Percentiles rank a stretch among this genome's conserved stretches.
Conservation (phyloP, 176 grass and related monocot species). For the Juncus inflexus region DNA sequence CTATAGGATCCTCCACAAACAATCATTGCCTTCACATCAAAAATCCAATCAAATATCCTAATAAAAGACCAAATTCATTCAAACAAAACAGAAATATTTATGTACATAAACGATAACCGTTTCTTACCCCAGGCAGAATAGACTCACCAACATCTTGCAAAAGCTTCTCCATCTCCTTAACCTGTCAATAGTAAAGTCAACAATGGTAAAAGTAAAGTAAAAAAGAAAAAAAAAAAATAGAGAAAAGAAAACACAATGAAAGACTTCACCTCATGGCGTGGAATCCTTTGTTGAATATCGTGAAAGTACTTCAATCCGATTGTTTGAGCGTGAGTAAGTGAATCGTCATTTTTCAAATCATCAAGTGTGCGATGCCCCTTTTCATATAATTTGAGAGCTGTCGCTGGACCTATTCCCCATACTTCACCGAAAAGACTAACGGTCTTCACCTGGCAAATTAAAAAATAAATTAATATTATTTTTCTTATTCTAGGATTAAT, state of each 20-base stretch:
- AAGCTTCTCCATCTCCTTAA: slow-evolving; percentile 81
- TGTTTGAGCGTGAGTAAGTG: slow-evolving; percentile 68
- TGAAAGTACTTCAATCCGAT: slow-evolving; percentile 78
- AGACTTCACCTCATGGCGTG: slow-evolving; percentile 50
- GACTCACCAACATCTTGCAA: slow-evolving; percentile 62
- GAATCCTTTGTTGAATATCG: slow-evolving; percentile 92
- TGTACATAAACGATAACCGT: neutral
- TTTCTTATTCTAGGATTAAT: no score
- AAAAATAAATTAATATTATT: no score
- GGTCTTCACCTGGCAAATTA: slow-evolving; percentile 58
- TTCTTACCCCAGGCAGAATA: slow-evolving; percentile 74
- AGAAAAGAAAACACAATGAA: neutral
- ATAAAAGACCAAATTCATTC: slow-evolving; percentile 6
- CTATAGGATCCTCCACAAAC: slow-evolving; percentile 96
- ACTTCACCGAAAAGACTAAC: slow-evolving; percentile 93
- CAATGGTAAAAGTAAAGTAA: neutral
- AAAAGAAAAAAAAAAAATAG: slow-evolving; percentile 15
- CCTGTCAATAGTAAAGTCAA: slow-evolving; percentile 30
- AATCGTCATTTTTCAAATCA: slow-evolving; percentile 72
- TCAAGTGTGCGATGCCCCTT: slow-evolving; percentile 88
- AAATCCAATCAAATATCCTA: neutral
- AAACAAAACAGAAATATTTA: neutral
- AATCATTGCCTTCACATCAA: slow-evolving; percentile 62
- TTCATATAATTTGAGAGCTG: slow-evolving; percentile 89
- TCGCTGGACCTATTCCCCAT: slow-evolving; percentile 92